These are phyloP conservation scores for Teratosphaeria viscida DNA, from an alignment of 2,329 filamentous ascomycete species.

Conservation along the genomic window DNA sequence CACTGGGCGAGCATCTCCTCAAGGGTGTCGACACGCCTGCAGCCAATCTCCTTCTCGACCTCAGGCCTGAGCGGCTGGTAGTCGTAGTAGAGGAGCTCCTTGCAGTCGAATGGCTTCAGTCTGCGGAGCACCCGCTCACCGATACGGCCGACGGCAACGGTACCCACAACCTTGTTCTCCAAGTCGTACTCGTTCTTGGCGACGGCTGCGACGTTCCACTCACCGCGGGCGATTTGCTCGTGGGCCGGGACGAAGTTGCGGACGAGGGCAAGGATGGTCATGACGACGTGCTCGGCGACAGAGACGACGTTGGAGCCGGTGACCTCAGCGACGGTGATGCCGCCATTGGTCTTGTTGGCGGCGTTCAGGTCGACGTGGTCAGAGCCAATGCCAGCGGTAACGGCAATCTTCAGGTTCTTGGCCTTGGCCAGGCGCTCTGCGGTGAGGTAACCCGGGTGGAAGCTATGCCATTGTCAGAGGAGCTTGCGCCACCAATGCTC, in stretches of 20 bases:
- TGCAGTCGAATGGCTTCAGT: conserved; percentile 97
- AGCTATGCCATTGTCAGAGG: conserved; percentile 43
- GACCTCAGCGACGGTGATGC: conserved; percentile 93
- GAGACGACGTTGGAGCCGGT: conserved; percentile 98
- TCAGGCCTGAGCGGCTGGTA: conserved; percentile 88
- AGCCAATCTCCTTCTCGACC: conserved; percentile 90
- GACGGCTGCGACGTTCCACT: conserved; percentile 91
- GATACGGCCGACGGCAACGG: conserved; percentile 93
- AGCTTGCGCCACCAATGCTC: not conserved
- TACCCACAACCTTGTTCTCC: conserved; percentile 94
- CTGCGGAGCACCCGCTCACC: conserved; percentile 94
- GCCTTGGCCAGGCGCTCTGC: conserved; percentile 93
- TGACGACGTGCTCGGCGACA: conserved; percentile 96
- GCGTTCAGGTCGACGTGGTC: conserved; percentile 96
- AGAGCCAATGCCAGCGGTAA: conserved; percentile 95
- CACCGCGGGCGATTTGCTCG: conserved; percentile 77
- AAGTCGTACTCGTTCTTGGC: conserved; percentile 99
- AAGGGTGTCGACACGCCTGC: conserved; percentile 74
- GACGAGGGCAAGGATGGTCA: conserved; percentile 93
- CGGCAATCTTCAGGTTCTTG: conserved; percentile 95
- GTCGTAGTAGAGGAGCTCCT: conserved; percentile 98
- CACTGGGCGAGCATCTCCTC: conserved; percentile 93
- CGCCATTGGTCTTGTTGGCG: conserved; percentile 96
- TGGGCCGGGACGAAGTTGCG: conserved; percentile 98
- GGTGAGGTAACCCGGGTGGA: conserved; percentile 96